Evolutionary conservation across 768 basidiomycete species (phyloP).

Genomic region (Rubroboletus satanas): DNA sequence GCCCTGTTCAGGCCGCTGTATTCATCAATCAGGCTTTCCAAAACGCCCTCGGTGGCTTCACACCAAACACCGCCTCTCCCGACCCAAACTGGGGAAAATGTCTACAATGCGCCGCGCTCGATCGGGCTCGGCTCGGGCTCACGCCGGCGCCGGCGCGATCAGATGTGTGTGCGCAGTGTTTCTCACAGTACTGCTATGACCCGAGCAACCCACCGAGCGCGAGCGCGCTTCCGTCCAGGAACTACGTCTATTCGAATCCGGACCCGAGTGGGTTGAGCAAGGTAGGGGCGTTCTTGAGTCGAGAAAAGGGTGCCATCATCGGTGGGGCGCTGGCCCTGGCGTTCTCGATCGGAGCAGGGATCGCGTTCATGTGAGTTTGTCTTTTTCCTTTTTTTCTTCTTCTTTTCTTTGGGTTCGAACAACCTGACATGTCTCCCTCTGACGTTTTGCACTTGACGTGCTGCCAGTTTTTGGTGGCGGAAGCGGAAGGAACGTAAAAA

Average conservation of each 20-base stretch:
- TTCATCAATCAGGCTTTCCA: slow-evolving; percentile 60
- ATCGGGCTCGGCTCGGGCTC: slow-evolving; percentile 46
- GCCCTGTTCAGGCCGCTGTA: slow-evolving; percentile 45
- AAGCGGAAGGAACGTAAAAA: slow-evolving; percentile 16
- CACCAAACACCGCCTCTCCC: slow-evolving; percentile 51
- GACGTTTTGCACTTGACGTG: not conserved
- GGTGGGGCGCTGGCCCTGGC: slow-evolving; percentile 45
- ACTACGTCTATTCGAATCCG: slow-evolving; percentile 49
- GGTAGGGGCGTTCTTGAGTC: slow-evolving; percentile 40
- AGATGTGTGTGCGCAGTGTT: slow-evolving; percentile 52
- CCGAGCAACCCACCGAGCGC: slow-evolving; percentile 58
- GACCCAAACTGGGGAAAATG: slow-evolving; percentile 55
- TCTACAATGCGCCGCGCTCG: slow-evolving; percentile 61
- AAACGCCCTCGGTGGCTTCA: slow-evolving; percentile 57
- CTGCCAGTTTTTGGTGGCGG: slow-evolving; percentile 31
- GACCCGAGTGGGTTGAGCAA: slow-evolving; percentile 48
- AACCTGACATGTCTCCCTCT: not conserved
- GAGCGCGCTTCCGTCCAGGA: slow-evolving; percentile 36
- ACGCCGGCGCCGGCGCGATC: slow-evolving; percentile 38
- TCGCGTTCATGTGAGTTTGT: slow-evolving; percentile 32
- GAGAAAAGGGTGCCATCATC: slow-evolving; percentile 45
- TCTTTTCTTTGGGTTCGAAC: not conserved
- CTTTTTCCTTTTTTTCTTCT: too few relatives aligned
- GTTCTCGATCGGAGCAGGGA: slow-evolving; percentile 37
- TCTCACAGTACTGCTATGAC: slow-evolving; percentile 56